Evolutionary conservation across 2,329 filamentous ascomycete species (phyloP).

Genomic region (Sporothrix schenckii): DNA sequence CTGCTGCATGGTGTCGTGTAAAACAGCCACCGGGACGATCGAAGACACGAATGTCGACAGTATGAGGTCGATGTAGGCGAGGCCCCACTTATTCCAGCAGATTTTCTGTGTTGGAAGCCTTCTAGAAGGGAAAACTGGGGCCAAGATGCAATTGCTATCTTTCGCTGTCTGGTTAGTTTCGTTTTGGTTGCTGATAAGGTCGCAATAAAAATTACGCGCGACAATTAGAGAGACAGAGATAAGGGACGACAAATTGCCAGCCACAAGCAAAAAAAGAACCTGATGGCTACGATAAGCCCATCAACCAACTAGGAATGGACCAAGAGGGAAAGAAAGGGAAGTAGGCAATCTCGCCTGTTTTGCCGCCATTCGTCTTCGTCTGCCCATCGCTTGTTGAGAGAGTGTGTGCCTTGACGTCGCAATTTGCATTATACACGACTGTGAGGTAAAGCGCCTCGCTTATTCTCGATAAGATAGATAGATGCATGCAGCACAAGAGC

Average conservation of each 20-base stretch:
- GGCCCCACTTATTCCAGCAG: conserved; percentile 8
- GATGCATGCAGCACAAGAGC: not conserved
- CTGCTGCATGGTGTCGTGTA: conserved; percentile 4
- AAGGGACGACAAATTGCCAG: conserved; percentile 1
- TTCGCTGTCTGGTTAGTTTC: not conserved
- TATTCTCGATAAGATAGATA: not conserved
- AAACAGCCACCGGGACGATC: not conserved
- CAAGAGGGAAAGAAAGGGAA: not conserved
- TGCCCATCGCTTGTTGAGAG: not conserved
- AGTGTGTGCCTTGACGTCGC: conserved; percentile 1
- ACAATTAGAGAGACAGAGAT: conserved; percentile 23
- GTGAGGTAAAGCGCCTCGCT: conserved; percentile 14
- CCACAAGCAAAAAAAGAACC: not conserved
- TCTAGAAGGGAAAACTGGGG: conserved; percentile 32
- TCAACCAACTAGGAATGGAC: not conserved
- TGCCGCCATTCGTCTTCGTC: not conserved
- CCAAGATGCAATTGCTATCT: not conserved
- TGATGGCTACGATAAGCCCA: conserved; percentile 1
- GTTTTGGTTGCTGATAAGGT: conserved; percentile 28
- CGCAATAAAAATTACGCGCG: conserved; percentile 24
- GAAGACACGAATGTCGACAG: not conserved
- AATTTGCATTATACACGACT: conserved; percentile 13
- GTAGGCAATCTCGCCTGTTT: conserved; percentile 13
- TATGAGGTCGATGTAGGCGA: conserved; percentile 1
- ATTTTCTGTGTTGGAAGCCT: conserved; percentile 31